A percentile compares a stretch with the other conserved stretches of the same genome.
These are phyloP conservation scores for Mycena chlorophos DNA, from an alignment of 768 basidiomycete species.

Conservation along the genomic window DNA sequence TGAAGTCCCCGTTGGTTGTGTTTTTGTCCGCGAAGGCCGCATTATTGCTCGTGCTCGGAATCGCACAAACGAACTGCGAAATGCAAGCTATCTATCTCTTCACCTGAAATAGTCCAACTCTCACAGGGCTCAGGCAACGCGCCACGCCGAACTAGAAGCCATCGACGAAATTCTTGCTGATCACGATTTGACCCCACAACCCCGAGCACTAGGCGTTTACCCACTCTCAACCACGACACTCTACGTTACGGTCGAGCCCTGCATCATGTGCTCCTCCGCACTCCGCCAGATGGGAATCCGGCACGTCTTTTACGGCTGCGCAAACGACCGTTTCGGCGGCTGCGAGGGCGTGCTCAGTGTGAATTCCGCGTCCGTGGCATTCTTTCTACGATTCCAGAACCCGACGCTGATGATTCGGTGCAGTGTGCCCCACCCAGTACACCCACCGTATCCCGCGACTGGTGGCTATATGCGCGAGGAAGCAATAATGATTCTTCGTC, in stretches of 20 bases:
- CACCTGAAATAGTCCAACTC: no score
- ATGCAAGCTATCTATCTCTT: constrained; percentile 48
- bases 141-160: constrained; percentile 97
- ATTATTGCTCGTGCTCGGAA: constrained; percentile 89
- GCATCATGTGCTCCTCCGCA: constrained; percentile 98
- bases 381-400: background rate
- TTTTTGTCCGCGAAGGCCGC: constrained; percentile 79
- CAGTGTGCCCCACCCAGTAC: constrained; percentile 71
- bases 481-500: constrained; percentile 81
- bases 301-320: constrained; percentile 89
- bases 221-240: constrained; percentile 80
- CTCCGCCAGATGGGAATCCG: constrained; percentile 91
- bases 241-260: constrained; percentile 98
- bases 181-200: constrained; percentile 51
- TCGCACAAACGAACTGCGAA: constrained; percentile 89
- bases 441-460: constrained; percentile 70
- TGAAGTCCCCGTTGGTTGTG: constrained; percentile 96
- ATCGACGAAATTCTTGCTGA: constrained; percentile 84
- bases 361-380: constrained; percentile 64
- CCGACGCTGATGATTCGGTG: constrained; percentile 4
- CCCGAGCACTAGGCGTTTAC: constrained; percentile 48
- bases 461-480: constrained; percentile 81
- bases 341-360: constrained; percentile 93
- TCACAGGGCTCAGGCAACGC: constrained; percentile 71
- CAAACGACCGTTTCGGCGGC: constrained; percentile 94